A percentile compares a stretch with the other conserved stretches of the same genome.
Conservation (phyloP, 345 rosid genomes). For the Geranium rotundifolium region DNA sequence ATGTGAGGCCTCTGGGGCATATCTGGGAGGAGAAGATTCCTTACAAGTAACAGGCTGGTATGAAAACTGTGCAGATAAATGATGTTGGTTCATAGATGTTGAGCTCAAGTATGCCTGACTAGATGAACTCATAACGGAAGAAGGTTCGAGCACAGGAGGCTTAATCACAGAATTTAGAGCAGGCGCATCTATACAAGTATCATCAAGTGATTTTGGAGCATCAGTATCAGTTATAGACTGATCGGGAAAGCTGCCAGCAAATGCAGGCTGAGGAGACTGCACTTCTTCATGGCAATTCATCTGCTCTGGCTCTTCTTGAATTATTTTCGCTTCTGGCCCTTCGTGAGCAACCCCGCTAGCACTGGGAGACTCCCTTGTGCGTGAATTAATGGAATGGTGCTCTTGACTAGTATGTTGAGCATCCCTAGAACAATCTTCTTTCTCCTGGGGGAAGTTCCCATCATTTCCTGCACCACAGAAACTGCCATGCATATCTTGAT, state of each 20-base stretch:
- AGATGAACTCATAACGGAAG: constrained; percentile 4
- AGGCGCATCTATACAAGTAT: constrained; percentile 9
- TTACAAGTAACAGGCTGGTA: not conserved
- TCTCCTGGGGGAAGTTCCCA: constrained; percentile 3
- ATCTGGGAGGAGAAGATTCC: not conserved
- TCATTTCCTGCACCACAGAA: constrained; percentile 11
- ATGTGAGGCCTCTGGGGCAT: constrained; percentile 11
- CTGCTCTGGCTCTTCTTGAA: constrained; percentile 11
- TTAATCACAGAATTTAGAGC: constrained; percentile 6
- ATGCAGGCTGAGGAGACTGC: constrained; percentile 9
- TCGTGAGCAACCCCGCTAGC: constrained; percentile 8
- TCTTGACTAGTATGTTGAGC: constrained; percentile 5
- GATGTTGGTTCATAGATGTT: not conserved
- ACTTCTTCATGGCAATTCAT: constrained; percentile 8
- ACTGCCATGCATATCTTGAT: constrained; percentile 11
- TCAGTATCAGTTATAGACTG: constrained; percentile 8
- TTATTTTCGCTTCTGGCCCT: constrained; percentile 4
- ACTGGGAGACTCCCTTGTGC: constrained; percentile 1
- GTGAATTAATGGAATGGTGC: constrained; percentile 11
- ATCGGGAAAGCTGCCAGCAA: constrained; percentile 7
- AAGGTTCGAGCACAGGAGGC: constrained; percentile 6
- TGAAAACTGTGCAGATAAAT: not conserved
- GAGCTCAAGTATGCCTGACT: not conserved
- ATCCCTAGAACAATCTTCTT: constrained; percentile 13
- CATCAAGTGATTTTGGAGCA: constrained; percentile 7